Evolutionary conservation across 106 monocot genomes (phyloP), one percentile per base, ranked within the genome.

Genomic region (Phalaenopsis equestris): DNA sequence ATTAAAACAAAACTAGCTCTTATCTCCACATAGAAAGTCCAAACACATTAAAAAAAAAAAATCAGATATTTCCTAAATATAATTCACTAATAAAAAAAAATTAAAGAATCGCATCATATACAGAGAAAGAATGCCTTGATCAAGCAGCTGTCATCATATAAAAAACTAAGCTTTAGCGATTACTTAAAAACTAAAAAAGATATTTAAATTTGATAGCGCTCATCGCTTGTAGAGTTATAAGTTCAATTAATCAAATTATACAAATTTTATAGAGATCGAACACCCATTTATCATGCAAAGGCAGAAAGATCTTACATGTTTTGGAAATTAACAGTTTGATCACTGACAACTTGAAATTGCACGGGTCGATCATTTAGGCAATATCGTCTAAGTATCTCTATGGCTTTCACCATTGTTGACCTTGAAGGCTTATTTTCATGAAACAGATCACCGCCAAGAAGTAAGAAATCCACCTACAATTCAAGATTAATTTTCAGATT

Each of bases 351-450:
- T 91, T 94, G 98, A 78, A 92, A 94, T 78, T 91, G 89, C 79
- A 98, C 90, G 21, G 98, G 98, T 6, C 72, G 87, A 76, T 98
- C 98, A 85, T 94, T 94, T 56, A 98, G 85, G 86, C 94, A 89
- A 43, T 94, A 88, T 16, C 89, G 84, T 68, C 98, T 87, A 30
- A 98, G 84, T 76, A 92, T 98, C 80, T 98, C 94, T 72, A 94
- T 94, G 55, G 92, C 52, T 76, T 92, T 98, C 47, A 98, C 98
- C 76, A 98, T 80, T 41, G 94, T 98, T 49, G 90, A 87, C 68
- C 94, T 88, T 79, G 98, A 94, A 77, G 97, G 97, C 82, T 98
- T 98, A 83, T 98, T 98, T 79, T 98, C 97, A 83, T 98, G 97
- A 77, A 98, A 98, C 1, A 98, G 87, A 84, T 98, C 97, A 73